Evolutionary conservation across 2,329 filamentous ascomycete species (phyloP).

Genomic region (Penicillium sp.): DNA sequence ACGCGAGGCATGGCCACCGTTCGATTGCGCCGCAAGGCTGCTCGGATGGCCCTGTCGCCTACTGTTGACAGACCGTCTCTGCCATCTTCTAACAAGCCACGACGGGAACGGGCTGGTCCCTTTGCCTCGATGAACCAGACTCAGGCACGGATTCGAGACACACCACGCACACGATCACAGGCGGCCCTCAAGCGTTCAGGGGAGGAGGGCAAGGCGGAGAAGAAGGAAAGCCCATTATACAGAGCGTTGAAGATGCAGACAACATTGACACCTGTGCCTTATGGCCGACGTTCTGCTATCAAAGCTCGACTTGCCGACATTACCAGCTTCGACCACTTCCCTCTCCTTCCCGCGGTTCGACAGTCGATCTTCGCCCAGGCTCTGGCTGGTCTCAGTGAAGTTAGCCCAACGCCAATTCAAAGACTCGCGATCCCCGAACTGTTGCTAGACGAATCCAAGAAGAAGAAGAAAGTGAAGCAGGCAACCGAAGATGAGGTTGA

Average conservation of each 20-base stretch:
- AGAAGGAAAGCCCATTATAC: slow-evolving; percentile 54
- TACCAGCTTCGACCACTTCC: slow-evolving; percentile 77
- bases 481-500: slow-evolving; percentile 32
- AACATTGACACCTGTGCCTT: slow-evolving; percentile 71
- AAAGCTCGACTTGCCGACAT: slow-evolving; percentile 64
- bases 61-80: slow-evolving; percentile 29
- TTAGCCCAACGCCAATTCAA: slow-evolving; percentile 85
- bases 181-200: slow-evolving; percentile 46
- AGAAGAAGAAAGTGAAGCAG: slow-evolving; percentile 33
- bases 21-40: slow-evolving; percentile 33
- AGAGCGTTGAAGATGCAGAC: slow-evolving; percentile 95
- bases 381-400: slow-evolving; percentile 69
- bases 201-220: slow-evolving; percentile 37
- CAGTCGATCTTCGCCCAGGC: slow-evolving; percentile 70
- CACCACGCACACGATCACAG: slow-evolving; percentile 35
- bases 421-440: slow-evolving; percentile 82
- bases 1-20: slow-evolving; percentile 33
- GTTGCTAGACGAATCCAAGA: slow-evolving; percentile 54
- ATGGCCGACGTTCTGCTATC: slow-evolving; percentile 61
- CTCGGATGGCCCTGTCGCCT: slow-evolving; percentile 41
- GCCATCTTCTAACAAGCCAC: slow-evolving; percentile 31
- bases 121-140: slow-evolving; percentile 61
- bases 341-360: slow-evolving; percentile 68
- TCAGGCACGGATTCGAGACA: slow-evolving; percentile 45
- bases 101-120: slow-evolving; percentile 50